Base-by-base conservation (phyloP, 352 stramenopile genomes). In the Pythium aristosporum region DNA sequence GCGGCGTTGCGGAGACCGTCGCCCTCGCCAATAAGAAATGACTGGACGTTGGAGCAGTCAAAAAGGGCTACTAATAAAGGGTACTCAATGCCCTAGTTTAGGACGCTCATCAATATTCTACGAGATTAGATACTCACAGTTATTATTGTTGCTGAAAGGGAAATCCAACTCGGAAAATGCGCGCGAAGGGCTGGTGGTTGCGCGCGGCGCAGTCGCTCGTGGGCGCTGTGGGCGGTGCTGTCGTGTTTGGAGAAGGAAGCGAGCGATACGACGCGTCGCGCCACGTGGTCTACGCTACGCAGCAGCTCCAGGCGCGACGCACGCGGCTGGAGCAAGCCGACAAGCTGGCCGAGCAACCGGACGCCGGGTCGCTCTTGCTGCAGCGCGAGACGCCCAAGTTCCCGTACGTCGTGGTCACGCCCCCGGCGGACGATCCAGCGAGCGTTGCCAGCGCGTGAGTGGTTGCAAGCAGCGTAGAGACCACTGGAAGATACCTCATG, bases 341-440 rank as follows among this genome's bases (percentile, higher is more conserved):
- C 6, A 16, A 51, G 13, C 16, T n/a, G 15, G 44, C 34, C 20
- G 16, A 49, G 52, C 28, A 25, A 15, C 52, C 21, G 43, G 12
- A 63, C 32, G 16, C 46, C 58, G 28, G 64, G 2, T 42, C 37
- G n/a, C 52, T 36, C 9, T 92, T 79, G 83, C 69, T 92, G 41
- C 65, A 77, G 51, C 68, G 63, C 52, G 73, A 84, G 49, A 58
- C 59, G 32, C 79, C 84, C 15, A 80, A 80, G 59, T 89, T 93
- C 32, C 84, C 84, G 18, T 91, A 88, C 50, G 51, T 91, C 43
- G 39, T 93, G 34, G 78, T 75, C 11, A 67, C 85, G 12, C 88
- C 84, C 0, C 41, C 75, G 8, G 84, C 78, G 10, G 84, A 93
- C 57, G 76, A 86, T 25, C 77, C 72, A 1, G 56, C 32, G 0